Percentiles rank a stretch among this genome's conserved stretches.
Conservation (phyloP, 2,329 filamentous ascomycete species). For the Cladobotryum protrusum region DNA sequence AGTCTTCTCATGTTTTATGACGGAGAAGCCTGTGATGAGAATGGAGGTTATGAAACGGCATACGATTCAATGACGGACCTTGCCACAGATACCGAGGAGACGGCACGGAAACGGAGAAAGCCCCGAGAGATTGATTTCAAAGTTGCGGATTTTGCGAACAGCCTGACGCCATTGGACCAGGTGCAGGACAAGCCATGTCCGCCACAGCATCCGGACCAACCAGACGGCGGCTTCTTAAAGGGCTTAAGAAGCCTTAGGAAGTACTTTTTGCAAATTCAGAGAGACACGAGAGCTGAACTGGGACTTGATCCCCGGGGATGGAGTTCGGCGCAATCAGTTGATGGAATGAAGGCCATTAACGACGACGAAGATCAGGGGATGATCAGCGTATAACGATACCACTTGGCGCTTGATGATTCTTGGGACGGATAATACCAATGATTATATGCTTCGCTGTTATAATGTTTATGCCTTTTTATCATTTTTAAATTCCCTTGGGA, state of each 20-base stretch:
- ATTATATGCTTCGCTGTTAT: too few relatives aligned
- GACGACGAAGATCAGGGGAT: constrained; percentile 28
- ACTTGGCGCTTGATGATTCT: neutral
- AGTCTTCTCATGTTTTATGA: constrained; percentile 96
- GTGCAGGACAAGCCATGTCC: constrained; percentile 63
- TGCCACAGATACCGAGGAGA: constrained; percentile 52
- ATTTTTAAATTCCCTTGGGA: too few relatives aligned
- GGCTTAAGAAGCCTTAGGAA: constrained; percentile 70
- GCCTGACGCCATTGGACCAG: constrained; percentile 79
- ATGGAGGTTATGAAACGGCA: constrained; percentile 41
- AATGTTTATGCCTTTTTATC: too few relatives aligned
- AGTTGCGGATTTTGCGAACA: constrained; percentile 98
- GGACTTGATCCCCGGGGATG: constrained; percentile 35
- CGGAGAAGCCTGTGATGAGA: constrained; percentile 58
- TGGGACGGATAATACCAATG: too few relatives aligned
- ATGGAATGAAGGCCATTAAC: constrained; percentile 12
- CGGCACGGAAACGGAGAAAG: constrained; percentile 41
- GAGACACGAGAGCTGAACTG: constrained; percentile 58
- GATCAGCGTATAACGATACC: constrained; percentile 25
- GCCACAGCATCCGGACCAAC: constrained; percentile 69
- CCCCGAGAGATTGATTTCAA: constrained; percentile 76
- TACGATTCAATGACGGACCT: constrained; percentile 54
- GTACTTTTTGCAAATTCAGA: constrained; percentile 84
- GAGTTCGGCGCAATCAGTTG: constrained; percentile 10
- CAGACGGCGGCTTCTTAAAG: constrained; percentile 84